Percentiles rank a stretch among this genome's conserved stretches.
Evolutionary conservation across 2,329 filamentous ascomycete genomes (phyloP).

Genomic region (Colletotrichum sansevieriae): DNA sequence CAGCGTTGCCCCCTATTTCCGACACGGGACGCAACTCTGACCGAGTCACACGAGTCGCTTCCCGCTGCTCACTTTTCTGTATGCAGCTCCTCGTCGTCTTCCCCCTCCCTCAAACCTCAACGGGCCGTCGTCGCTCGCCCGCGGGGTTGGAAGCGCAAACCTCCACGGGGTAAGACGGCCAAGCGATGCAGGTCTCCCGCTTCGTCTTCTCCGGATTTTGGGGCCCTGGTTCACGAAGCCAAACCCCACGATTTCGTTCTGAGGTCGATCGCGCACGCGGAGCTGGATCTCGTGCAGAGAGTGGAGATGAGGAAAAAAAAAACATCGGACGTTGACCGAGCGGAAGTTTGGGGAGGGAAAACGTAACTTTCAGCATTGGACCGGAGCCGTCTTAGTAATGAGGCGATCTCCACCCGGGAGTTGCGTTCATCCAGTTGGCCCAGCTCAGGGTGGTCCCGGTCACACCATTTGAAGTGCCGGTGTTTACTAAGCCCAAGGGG

Average conservation of each 20-base stretch:
- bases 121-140: neutral
- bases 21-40: slow-evolving; percentile 3
- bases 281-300: slow-evolving; percentile 30
- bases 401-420: slow-evolving; percentile 29
- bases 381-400: slow-evolving; percentile 31
- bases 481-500: slow-evolving; percentile 12
- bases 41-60: slow-evolving; percentile 15
- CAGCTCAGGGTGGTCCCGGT: neutral
- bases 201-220: slow-evolving; percentile 31
- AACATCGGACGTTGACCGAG: slow-evolving; percentile 40
- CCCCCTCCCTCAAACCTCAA: neutral
- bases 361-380: neutral
- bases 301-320: slow-evolving; percentile 1
- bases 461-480: slow-evolving; percentile 16
- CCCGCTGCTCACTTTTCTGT: neutral
- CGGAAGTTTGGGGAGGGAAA: neutral
- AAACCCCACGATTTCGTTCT: slow-evolving; percentile 38
- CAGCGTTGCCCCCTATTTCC: slow-evolving; percentile 19
- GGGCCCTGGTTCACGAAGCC: slow-evolving; percentile 17
- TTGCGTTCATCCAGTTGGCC: slow-evolving; percentile 35
- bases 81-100: neutral
- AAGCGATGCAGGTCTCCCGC: slow-evolving; percentile 10
- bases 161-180: slow-evolving; percentile 31
- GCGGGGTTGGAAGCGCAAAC: slow-evolving; percentile 3
- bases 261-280: slow-evolving; percentile 29